These are phyloP conservation scores for Massarina eburnea DNA, from an alignment of 2,329 filamentous ascomycete species.

Conservation along the genomic window DNA sequence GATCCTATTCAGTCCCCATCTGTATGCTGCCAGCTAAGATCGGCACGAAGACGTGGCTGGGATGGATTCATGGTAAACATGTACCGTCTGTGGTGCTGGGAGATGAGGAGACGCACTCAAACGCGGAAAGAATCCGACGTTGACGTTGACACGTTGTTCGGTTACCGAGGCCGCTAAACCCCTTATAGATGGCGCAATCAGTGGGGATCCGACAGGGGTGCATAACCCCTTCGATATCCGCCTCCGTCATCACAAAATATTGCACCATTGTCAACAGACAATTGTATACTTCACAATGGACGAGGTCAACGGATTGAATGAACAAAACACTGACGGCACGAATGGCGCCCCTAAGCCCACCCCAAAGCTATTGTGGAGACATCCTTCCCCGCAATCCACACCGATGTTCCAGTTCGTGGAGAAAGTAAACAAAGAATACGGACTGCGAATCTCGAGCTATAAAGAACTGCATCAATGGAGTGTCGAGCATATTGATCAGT, in stretches of 20 bases:
- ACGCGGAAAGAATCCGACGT: background rate
- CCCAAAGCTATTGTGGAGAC: conserved; percentile 63
- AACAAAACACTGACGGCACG: conserved; percentile 13
- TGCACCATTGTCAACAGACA: background rate
- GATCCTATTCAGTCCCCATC: too few species aligned
- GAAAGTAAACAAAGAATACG: conserved; percentile 68
- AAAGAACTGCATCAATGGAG: conserved; percentile 84
- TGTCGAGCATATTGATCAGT: conserved; percentile 69
- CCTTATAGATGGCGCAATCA: conserved; percentile 1
- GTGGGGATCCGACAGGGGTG: conserved; percentile 7
- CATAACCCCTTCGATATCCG: conserved; percentile 12
- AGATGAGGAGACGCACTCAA: too few species aligned
- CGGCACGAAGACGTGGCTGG: too few species aligned
- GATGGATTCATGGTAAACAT: too few species aligned
- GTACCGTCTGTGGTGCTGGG: too few species aligned
- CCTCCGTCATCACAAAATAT: background rate
- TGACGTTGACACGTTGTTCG: background rate
- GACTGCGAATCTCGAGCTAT: conserved; percentile 66
- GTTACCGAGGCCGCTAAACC: background rate
- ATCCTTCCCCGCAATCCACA: conserved; percentile 66
- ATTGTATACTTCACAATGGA: conserved; percentile 7
- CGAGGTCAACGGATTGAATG: conserved; percentile 9
- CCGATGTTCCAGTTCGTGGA: conserved; percentile 73
- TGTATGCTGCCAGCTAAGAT: too few species aligned
- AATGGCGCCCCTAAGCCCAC: conserved; percentile 23